phyloP scores from a whole-genome alignment of 2,329 filamentous ascomycete species.

The Catunica adiposa region DNA sequence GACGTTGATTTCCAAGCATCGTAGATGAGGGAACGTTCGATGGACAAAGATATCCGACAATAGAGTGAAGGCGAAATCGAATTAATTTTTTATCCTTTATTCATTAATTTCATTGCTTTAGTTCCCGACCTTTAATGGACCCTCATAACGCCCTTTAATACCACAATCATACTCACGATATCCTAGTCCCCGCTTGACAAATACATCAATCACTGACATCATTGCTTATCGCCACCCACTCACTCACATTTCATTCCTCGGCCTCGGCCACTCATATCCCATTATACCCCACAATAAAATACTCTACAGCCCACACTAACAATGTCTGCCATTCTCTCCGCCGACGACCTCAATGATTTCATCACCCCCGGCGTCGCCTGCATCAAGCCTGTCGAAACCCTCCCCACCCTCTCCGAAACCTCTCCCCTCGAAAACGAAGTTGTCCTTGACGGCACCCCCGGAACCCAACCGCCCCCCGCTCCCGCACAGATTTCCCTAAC shows the following conservation, averaged over 20 bases:
- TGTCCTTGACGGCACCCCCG: slow-evolving; percentile 71
- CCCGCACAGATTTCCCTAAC: slow-evolving; percentile 90
- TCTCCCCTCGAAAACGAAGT: slow-evolving; percentile 50
- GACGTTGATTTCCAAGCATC: not conserved
- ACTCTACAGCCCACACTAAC: slow-evolving; percentile 18
- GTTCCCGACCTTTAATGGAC: too few species aligned
- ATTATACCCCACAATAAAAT: not conserved
- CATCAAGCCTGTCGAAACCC: slow-evolving; percentile 90
- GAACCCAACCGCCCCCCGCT: slow-evolving; percentile 33
- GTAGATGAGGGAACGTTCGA: not conserved
- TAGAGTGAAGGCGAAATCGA: too few species aligned
- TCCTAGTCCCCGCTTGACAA: not conserved
- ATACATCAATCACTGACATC: not conserved
- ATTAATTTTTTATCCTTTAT: too few species aligned
- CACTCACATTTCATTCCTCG: not conserved
- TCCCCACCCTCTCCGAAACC: slow-evolving; percentile 48
- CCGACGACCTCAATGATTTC: slow-evolving; percentile 96
- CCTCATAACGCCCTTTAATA: too few species aligned
- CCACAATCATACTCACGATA: not conserved
- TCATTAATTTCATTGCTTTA: too few species aligned
- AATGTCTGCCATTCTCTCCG: slow-evolving; percentile 96
- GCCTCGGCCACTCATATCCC: not conserved
- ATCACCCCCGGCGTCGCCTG: slow-evolving; percentile 95
- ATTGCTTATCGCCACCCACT: not conserved
- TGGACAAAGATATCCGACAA: too few species aligned